These are phyloP conservation scores for Calycina herbarum DNA, from an alignment of 2,329 filamentous ascomycete genomes.

Conservation along the genomic window DNA sequence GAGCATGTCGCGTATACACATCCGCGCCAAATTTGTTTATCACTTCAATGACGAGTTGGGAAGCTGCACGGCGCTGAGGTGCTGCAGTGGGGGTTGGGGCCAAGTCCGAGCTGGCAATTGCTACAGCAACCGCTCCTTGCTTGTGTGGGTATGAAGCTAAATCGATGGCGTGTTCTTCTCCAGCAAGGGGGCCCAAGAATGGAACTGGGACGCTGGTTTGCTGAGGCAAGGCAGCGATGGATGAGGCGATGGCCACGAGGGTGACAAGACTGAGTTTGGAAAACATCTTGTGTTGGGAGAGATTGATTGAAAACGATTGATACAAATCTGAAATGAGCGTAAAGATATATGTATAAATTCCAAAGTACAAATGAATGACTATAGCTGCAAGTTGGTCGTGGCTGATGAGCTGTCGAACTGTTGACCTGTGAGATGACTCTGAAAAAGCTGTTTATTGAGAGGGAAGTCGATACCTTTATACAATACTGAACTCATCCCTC, in stretches of 20 bases:
- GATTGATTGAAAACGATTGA: not conserved
- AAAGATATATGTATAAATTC: not conserved
- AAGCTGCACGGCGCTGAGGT: not conserved
- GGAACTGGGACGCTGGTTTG: not conserved
- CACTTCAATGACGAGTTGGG: not conserved
- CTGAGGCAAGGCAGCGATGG: not conserved
- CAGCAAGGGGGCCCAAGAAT: not conserved
- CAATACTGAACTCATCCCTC: not conserved
- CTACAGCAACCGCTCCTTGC: not conserved
- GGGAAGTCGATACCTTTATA: not conserved
- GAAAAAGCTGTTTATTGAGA: not conserved
- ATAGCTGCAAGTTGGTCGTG: not conserved
- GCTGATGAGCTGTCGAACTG: slow-evolving; percentile 4
- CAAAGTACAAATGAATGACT: not conserved
- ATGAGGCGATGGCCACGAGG: not conserved
- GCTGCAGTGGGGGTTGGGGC: not conserved
- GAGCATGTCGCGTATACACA: not conserved
- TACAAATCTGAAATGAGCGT: not conserved
- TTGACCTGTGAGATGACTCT: not conserved
- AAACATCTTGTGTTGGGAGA: not conserved
- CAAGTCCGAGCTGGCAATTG: not conserved
- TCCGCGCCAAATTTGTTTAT: not conserved
- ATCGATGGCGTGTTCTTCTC: not conserved
- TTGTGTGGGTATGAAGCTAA: not conserved
- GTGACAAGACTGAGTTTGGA: not conserved